phyloP scores from a whole-genome alignment of 1,284 basidiomycete species.

The Fomitopsis schrenkii region DNA sequence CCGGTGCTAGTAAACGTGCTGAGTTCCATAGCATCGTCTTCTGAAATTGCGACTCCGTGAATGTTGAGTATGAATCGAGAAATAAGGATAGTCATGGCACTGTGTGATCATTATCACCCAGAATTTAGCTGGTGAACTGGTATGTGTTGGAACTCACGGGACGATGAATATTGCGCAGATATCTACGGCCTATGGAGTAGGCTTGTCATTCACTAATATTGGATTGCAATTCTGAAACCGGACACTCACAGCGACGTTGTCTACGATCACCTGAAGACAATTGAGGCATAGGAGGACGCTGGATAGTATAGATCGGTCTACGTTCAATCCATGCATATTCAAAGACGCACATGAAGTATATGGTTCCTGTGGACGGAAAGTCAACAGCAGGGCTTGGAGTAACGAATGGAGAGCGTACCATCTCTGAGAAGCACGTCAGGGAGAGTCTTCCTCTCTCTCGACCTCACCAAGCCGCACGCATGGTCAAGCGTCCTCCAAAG shows the following conservation, averaged over 20 bases:
- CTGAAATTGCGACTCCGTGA: slow-evolving; percentile 1
- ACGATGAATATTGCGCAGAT: slow-evolving; percentile 7
- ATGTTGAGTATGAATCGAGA: slow-evolving; percentile 14
- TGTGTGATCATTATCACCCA: not conserved
- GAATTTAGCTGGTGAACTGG: not conserved
- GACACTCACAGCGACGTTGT: slow-evolving; percentile 3
- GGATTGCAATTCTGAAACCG: not conserved
- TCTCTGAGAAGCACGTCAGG: slow-evolving; percentile 13
- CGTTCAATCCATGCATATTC: not conserved
- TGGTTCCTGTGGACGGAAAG: slow-evolving; percentile 4
- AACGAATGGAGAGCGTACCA: slow-evolving; percentile 6
- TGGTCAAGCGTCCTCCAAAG: not conserved
- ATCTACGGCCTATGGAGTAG: slow-evolving; percentile 1
- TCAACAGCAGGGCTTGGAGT: not conserved
- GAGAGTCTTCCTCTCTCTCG: not conserved
- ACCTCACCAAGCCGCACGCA: too few relatives aligned
- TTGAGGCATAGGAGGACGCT: not conserved
- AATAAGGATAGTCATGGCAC: slow-evolving; percentile 13
- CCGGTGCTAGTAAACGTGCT: not conserved
- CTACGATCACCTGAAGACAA: slow-evolving; percentile 7
- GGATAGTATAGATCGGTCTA: not conserved
- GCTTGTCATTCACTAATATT: too few relatives aligned
- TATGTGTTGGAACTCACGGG: slow-evolving; percentile 4
- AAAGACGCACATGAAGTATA: slow-evolving; percentile 14
- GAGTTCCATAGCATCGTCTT: not conserved